Evolutionary conservation across 179 eudicot species (phyloP).

Genomic region (Camellia oleifera): DNA sequence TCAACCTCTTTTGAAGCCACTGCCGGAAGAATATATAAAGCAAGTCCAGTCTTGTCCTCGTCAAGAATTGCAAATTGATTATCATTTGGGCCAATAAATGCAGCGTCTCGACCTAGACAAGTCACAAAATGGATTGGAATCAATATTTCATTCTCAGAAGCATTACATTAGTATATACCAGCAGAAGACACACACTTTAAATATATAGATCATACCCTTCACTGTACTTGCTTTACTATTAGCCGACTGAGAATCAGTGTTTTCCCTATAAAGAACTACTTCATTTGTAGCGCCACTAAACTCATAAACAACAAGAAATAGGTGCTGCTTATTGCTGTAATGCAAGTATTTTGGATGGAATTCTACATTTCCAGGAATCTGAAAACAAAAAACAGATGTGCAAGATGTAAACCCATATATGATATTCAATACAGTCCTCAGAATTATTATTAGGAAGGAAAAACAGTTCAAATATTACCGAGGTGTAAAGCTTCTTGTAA

Average conservation of each 20-base stretch:
- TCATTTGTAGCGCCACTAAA: conserved; percentile 69
- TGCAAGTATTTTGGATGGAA: conserved; percentile 60
- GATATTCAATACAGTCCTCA: not conserved
- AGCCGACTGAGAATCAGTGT: conserved; percentile 60
- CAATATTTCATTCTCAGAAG: not conserved
- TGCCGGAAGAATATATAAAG: conserved; percentile 83
- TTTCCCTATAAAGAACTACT: conserved; percentile 85
- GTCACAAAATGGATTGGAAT: conserved; percentile 9
- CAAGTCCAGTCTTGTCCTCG: conserved; percentile 82
- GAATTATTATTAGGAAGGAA: conserved; percentile 6
- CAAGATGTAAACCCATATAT: not conserved
- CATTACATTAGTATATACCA: not conserved
- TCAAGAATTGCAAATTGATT: conserved; percentile 87
- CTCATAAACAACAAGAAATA: conserved; percentile 85
- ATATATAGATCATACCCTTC: conserved; percentile 51
- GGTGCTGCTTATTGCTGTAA: conserved; percentile 80
- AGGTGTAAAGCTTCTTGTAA: conserved; percentile 80
- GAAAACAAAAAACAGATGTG: conserved; percentile 31
- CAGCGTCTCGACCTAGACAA: conserved; percentile 85
- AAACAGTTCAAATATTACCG: conserved; percentile 41
- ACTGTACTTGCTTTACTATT: conserved; percentile 75
- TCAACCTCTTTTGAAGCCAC: conserved; percentile 56
- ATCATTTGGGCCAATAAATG: conserved; percentile 85
- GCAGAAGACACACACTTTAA: conserved; percentile 11
- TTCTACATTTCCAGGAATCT: conserved; percentile 88